Evolutionary conservation across 176 grass and related monocot species (phyloP), one percentile per base, ranked within the genome.

Genomic region (Olyra latifolia): DNA sequence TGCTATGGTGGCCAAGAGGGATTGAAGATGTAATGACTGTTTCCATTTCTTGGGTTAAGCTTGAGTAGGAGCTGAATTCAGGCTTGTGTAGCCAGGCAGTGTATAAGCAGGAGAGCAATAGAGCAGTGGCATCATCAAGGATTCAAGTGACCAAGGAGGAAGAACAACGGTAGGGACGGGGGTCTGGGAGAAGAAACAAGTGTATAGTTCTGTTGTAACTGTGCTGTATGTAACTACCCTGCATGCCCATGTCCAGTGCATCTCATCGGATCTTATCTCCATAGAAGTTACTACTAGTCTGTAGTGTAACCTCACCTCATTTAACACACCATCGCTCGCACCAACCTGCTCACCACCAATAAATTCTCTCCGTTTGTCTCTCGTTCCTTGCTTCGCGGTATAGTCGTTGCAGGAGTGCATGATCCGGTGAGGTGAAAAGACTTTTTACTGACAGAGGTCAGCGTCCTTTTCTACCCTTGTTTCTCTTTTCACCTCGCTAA

Each of bases 151-250:
- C 11, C 6, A 16, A 7, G 17, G 32, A 47, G 0, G 0, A 12
- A 27, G 10, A 62, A 13, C 1, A 13, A 2, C 5, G 38, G 22
- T 13, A n/a, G 38, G 47, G 79, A 66, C n/a, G n/a, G n/a, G n/a
- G n/a, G n/a, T n/a, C n/a, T 48, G 71, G 81, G 69, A 56, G 79
- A 56, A 56, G 23, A 63, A 80, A 48, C 46, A 83, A 80, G 35
- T 92, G 89, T 92, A 95, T 87, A 95, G 89, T 77, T 92, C 89
- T 77, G 81, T n/a, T 90, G 79, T 78, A 46, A 92, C 89, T 68
- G 77, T 63, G 66, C 62, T 53, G 75, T 76, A 55, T 82, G 87
- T 76, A 35, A 35, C 32, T 35, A 84, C 75, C 71, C 45, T 50
- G 32, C 47, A 72, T 53, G 60, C 72, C 76, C 71, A 62, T 87